Evolutionary conservation across 768 basidiomycete genomes (phyloP).

Genomic region (Macrolepiota albuminosa): DNA sequence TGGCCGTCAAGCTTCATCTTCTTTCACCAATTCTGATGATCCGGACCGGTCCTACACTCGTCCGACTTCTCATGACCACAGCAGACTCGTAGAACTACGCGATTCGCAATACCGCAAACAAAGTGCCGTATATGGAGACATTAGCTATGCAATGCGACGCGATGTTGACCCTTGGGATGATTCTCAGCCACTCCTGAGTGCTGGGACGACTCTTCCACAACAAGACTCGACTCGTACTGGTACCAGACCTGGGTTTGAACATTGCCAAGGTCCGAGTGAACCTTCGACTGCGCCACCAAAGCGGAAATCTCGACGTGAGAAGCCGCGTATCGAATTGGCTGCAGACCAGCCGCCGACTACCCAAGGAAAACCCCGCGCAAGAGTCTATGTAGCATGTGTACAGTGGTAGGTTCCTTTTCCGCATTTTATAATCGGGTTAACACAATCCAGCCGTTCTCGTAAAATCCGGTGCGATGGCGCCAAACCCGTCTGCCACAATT

Average conservation of each 20-base stretch:
- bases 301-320: constrained; percentile 46
- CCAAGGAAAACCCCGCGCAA: constrained; percentile 69
- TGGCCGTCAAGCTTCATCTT: not conserved
- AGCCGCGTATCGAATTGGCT: constrained; percentile 61
- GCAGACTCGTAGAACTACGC: not conserved
- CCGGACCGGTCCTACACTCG: constrained; percentile 4
- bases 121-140: not conserved
- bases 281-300: constrained; percentile 13
- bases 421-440: not conserved
- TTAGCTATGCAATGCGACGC: constrained; percentile 3
- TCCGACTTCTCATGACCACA: constrained; percentile 2
- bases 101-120: not conserved
- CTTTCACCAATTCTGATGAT: constrained; percentile 2
- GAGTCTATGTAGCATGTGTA: constrained; percentile 75
- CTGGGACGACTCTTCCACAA: not conserved
- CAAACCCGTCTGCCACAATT: constrained; percentile 74
- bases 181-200: not conserved
- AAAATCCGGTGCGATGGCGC: constrained; percentile 84
- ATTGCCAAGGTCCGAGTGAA: not conserved
- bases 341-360: constrained; percentile 77
- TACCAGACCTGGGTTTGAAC: not conserved
- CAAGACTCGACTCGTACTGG: not conserved
- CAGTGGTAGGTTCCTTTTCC: constrained; percentile 53
- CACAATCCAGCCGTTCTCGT: constrained; percentile 55
- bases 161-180: constrained; percentile 5